Evolutionary conservation across 1,139 yeast species (phyloP), one percentile per base, ranked within the genome.

Genomic region (Kurtzmaniella quercitrusa): DNA sequence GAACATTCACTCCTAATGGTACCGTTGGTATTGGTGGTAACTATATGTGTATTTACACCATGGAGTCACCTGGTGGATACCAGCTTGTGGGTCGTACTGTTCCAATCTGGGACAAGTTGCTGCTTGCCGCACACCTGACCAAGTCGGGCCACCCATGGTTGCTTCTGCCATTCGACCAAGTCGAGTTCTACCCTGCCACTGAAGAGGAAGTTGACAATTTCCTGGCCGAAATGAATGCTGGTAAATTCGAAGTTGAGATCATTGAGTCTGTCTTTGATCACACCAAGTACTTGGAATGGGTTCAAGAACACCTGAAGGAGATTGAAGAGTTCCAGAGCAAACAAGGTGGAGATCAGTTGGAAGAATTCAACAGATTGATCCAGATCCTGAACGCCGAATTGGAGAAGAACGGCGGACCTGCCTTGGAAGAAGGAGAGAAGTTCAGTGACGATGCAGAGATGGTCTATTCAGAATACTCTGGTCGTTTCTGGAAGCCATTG

Each of bases 21-120:
- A 86, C 94, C 34, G 98, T 93, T 51, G 98, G 98, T 58, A 84
- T 93, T 62, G 98, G 98, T 52, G 98, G 98, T 54, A 89, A 85
- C 84, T 93, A 90, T 73, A 90, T 91, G 97, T 91, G 98, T 72
- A 91, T 93, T 55, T 93, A 93, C 66, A 90, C 98, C 39, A 90
- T 91, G 91, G 96, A 91, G 56, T 88, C 96, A 21, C 98, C 98
- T 43, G 98, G 98, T 67, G 98, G 98, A 25, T 93, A 93, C 66
- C 98, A 91, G 70, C 77, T 93, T 56, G 93, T 90, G 50, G 98
- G 98, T 46, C 81, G 98, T 62, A 93, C 98, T 4, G 82, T 93
- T 52, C 98, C 98, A 46, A 91, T 91, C 54, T 93, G 98, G 98
- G 98, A 93, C 64, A 91, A 89, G 68, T 76, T 91, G 56, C 77